Percentiles rank a stretch among this genome's conserved stretches.
phyloP scores from a whole-genome alignment of 768 basidiomycete genomes.

The Tricholoma matsutake region DNA sequence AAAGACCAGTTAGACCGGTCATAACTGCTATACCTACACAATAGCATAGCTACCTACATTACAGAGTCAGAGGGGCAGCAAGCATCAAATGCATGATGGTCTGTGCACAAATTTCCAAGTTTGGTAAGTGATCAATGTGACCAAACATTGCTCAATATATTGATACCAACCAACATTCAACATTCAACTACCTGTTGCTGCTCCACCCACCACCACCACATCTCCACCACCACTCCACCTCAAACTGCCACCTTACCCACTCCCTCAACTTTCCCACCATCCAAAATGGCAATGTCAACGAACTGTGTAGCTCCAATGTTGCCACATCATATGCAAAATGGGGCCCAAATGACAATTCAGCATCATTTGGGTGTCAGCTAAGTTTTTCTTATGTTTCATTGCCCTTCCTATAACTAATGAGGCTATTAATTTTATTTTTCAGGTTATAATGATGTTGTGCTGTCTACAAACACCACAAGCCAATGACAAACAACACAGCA shows the following conservation, averaged over 20 bases:
- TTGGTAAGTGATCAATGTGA: not conserved
- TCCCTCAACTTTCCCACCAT: too few species aligned
- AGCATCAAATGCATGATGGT: not conserved
- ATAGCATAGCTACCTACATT: not conserved
- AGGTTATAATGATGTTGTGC: not conserved
- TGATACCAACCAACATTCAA: not conserved
- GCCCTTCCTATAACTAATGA: not conserved
- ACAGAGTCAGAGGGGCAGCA: not conserved
- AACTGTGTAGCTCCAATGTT: too few species aligned
- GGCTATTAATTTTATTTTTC: not conserved
- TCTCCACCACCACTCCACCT: too few species aligned
- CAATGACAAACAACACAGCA: too few species aligned
- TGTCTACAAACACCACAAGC: too few species aligned
- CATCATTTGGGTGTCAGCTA: not conserved
- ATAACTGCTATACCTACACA: not conserved
- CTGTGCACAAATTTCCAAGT: not conserved
- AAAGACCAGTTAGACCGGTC: not conserved
- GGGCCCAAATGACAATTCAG: not conserved
- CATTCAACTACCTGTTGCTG: not conserved
- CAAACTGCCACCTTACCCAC: too few species aligned
- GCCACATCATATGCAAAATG: not conserved
- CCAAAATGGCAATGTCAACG: too few species aligned
- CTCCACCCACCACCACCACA: not conserved
- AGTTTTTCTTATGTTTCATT: not conserved
- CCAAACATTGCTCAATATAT: not conserved